Evolutionary conservation across 805 yeast species (phyloP), one percentile per base, ranked within the genome.

Genomic region (Teunomyces pallodes): DNA sequence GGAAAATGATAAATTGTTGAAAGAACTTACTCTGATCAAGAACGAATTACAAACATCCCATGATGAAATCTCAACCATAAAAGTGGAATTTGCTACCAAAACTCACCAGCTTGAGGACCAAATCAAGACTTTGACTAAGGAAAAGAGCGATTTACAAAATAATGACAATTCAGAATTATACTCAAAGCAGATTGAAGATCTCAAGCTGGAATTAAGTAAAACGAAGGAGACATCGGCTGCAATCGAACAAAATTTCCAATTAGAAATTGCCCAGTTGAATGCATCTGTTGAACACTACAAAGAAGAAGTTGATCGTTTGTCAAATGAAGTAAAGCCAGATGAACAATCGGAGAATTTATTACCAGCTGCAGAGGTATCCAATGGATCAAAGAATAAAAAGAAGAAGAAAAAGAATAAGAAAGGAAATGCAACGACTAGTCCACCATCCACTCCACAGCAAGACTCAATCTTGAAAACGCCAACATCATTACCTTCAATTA

Each of bases 391-490:
- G 32, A 36, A 36, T 10, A 33, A 33, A 14, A 43, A 36, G 32
- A 43, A 33, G 16, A 32, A 43, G 36, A 27, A 27, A 6, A 43
- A 43, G 16, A 43, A 43, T 26, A 28, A 26, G 5, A 27, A 43
- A 27, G 44, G 31, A 6, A 33, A 24, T n/a, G 27, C 10, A 13
- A 16, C 12, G 8, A 17, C 13, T 26, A 17, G 8, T 20, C 12
- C 27, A 4, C 30, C 41, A 38, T 20, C 29, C 3, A 38, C 41
- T 4, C 41, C 41, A 7, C 41, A 20, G 26, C 30, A n/a, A 10
- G 12, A 14, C 7, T 17, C 41, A 9, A 26, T 38, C 13, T 26
- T 26, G 14, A 13, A 12, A n/a, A 38, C 41, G 4, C 41, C 41
- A 5, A 38, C 30, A 3, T 38, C 41, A 10, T 12, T 38, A 9